These are phyloP conservation scores for Solanum clarkiae DNA, from an alignment of 257 asterid species.

Conservation along the genomic window DNA sequence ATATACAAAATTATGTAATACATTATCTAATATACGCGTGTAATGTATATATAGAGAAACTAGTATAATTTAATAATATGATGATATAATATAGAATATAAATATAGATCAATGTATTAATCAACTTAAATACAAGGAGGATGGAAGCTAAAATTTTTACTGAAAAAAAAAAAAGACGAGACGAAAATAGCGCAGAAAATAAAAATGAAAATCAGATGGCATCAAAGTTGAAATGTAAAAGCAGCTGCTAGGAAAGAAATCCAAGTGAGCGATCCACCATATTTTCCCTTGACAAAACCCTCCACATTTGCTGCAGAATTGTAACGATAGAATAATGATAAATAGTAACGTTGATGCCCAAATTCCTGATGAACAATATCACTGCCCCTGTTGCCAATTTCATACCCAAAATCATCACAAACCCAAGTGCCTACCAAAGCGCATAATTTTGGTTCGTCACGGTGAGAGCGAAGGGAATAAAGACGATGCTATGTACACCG, in stretches of 20 bases:
- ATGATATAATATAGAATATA: too few relatives aligned
- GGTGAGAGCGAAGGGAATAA: constrained; percentile 85
- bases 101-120: too few relatives aligned
- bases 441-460: constrained; percentile 84
- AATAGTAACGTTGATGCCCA: neutral
- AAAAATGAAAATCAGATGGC: neutral
- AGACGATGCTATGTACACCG: constrained; percentile 56
- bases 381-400: neutral
- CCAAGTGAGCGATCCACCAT: neutral
- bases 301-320: neutral
- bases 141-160: too few relatives aligned
- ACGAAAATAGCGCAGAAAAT: neutral
- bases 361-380: neutral
- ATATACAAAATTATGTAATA: too few relatives aligned
- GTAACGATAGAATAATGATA: neutral
- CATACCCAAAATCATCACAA: constrained; percentile 4
- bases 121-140: too few relatives aligned
- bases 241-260: neutral
- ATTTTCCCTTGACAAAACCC: neutral
- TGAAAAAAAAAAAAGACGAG: neutral
- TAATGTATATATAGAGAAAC: too few relatives aligned
- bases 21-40: too few relatives aligned
- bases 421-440: constrained; percentile 62
- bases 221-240: neutral
- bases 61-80: too few relatives aligned